Base-by-base conservation (phyloP, 208 protist genomes). In the Leishmania tropica region DNA sequence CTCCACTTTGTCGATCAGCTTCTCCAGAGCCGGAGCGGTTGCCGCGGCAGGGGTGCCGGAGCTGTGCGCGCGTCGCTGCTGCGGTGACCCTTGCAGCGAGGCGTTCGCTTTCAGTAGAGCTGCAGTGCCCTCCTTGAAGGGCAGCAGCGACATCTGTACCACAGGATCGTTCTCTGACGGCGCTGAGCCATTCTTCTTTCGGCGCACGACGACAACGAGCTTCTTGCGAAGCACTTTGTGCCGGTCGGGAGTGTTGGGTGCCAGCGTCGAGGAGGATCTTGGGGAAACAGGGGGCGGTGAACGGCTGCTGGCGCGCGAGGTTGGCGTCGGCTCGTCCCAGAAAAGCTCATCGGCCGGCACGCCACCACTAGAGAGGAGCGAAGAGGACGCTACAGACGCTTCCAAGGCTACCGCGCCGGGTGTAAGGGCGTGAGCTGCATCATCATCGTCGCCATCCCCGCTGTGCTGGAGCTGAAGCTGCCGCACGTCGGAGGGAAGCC, bases 211-310 rank as follows among this genome's bases (percentile, higher is more conserved):
- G 4, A 86, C 86, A 5, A 93, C 89, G 13, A 93, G 80, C 76
- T 93, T 93, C 76, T 90, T 93, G n/a, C 87, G 82, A 70, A 88
- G 86, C 65, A 91, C 84, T 74, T 87, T 89, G 51, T 80, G 76
- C 0, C 75, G 76, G 19, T 73, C 58, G 4, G 85, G n/a, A 8
- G 76, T 78, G 8, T 35, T 76, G 54, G 47, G 48, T 11, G 54
- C 31, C 45, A 58, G 45, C 28, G 7, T 51, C 5, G 81, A 68
- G 40, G 70, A 54, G 5, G 83, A 72, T 24, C 28, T 47, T 1
- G 68, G 48, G 21, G 83, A 79, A 7, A 51, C 37, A 3, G 54
- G 73, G 40, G 78, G 70, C 24, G 79, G 68, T 17, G 31, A 11
- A 58, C 75, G 71, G 64, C 76, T 74, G 7, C 31, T n/a, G 40